Percentiles rank a stretch among this genome's conserved stretches.
Conservation (phyloP, 495 filamentous ascomycete species). For the Podospora didyma region DNA sequence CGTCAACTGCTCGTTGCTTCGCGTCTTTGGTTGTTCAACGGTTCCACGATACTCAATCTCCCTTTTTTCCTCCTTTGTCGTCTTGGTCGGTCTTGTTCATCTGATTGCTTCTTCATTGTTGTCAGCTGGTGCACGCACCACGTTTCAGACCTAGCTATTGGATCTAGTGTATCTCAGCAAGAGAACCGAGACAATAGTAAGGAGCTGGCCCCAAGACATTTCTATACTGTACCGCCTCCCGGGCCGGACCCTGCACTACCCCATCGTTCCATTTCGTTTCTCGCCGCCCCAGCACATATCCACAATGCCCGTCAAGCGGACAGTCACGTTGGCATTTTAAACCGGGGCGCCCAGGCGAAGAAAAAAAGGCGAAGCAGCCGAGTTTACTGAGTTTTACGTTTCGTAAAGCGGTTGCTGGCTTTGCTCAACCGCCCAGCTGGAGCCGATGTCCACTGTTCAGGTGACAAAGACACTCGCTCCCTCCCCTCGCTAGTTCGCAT, state of each 20-base stretch:
- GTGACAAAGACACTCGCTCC: neutral
- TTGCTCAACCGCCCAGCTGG: neutral
- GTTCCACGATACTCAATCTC: neutral
- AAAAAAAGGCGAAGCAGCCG: neutral
- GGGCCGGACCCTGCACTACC: neutral
- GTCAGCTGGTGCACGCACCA: too few relatives aligned
- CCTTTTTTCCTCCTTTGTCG: neutral
- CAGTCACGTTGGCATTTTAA: conserved; percentile 7
- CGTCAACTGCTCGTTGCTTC: conserved; percentile 22
- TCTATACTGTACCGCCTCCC: neutral
- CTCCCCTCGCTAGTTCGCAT: neutral
- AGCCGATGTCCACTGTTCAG: neutral
- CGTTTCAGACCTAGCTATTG: too few relatives aligned
- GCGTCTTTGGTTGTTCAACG: conserved; percentile 12
- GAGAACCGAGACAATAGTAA: too few relatives aligned
- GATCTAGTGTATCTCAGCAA: too few relatives aligned
- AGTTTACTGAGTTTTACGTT: neutral
- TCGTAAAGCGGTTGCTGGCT: neutral
- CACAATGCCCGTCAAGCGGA: conserved; percentile 4
- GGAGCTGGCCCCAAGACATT: too few relatives aligned
- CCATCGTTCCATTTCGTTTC: neutral
- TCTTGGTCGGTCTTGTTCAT: neutral
- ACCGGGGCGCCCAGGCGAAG: neutral
- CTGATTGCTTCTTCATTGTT: too few relatives aligned
- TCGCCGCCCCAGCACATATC: neutral